phyloP scores from a whole-genome alignment of 768 basidiomycete species.

The Russula griseocarnosa region DNA sequence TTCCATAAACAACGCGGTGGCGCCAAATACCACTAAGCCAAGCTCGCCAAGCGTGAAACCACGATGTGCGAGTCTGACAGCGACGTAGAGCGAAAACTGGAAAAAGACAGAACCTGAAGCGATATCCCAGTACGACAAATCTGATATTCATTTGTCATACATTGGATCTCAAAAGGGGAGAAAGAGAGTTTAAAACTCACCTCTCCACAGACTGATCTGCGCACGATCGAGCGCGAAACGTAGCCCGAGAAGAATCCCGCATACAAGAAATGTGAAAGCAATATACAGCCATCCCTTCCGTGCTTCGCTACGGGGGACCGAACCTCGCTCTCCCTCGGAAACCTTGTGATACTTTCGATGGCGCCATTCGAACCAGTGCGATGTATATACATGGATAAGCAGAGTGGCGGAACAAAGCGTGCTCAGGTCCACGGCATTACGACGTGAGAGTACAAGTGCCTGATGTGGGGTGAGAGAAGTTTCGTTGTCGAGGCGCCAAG shows the following conservation, averaged over 20 bases:
- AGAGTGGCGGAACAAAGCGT: conserved; percentile 79
- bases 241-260: conserved; percentile 46
- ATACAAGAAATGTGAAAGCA: conserved; percentile 56
- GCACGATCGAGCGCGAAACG: conserved; percentile 44
- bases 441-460: conserved; percentile 63
- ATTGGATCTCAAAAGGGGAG: background rate
- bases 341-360: conserved; percentile 41
- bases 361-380: conserved; percentile 66
- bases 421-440: conserved; percentile 71
- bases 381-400: conserved; percentile 73
- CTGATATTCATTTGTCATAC: conserved; percentile 38
- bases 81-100: conserved; percentile 87
- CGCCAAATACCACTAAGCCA: conserved; percentile 83
- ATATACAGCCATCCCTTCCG: conserved; percentile 60
- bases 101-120: conserved; percentile 72
- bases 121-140: conserved; percentile 74
- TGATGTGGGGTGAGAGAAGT: conserved; percentile 45
- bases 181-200: conserved; percentile 37
- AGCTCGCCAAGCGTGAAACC: conserved; percentile 95
- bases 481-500: conserved; percentile 49
- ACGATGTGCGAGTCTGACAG: conserved; percentile 85
- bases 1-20: conserved; percentile 82
- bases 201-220: conserved; percentile 61
- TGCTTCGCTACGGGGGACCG: conserved; percentile 71
- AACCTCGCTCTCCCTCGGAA: conserved; percentile 65